Percentiles rank a stretch among this genome's conserved stretches.
Conservation (phyloP, 2,329 filamentous ascomycete species). For the Neurospora sp. region DNA sequence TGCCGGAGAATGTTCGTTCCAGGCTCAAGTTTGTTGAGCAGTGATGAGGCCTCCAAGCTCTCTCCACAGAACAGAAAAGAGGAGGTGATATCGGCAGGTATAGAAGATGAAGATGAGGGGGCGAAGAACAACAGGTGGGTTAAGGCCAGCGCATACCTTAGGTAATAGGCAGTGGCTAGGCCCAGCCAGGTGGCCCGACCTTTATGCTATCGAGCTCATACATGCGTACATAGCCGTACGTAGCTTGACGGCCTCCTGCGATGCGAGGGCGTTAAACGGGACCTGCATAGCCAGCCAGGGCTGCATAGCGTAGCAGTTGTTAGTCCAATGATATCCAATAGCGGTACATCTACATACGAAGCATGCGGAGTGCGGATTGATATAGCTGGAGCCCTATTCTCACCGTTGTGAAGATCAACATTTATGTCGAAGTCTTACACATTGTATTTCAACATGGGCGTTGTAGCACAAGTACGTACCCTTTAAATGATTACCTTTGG, state of each 20-base stretch:
- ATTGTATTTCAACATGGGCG: background rate
- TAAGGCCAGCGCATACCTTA: background rate
- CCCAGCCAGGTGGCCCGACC: background rate
- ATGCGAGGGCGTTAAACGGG: background rate
- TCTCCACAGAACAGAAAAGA: background rate
- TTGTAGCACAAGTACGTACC: background rate
- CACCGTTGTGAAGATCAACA: background rate
- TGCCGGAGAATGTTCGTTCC: constrained; percentile 57
- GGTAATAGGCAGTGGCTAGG: background rate
- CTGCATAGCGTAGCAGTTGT: background rate
- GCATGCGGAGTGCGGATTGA: background rate
- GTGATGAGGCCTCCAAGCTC: background rate
- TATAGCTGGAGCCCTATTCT: background rate
- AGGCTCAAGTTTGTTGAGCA: constrained; percentile 61
- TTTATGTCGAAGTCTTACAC: background rate
- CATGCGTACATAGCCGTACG: background rate
- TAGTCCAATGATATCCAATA: background rate
- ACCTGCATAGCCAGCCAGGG: background rate
- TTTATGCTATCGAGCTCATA: background rate
- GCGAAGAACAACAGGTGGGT: background rate
- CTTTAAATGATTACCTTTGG: background rate
- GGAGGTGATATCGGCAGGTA: background rate
- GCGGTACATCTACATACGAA: background rate
- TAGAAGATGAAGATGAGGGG: background rate
- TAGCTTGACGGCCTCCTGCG: background rate